Conservation (phyloP, 768 basidiomycete genomes). For the Fistulinella prunicolor region DNA sequence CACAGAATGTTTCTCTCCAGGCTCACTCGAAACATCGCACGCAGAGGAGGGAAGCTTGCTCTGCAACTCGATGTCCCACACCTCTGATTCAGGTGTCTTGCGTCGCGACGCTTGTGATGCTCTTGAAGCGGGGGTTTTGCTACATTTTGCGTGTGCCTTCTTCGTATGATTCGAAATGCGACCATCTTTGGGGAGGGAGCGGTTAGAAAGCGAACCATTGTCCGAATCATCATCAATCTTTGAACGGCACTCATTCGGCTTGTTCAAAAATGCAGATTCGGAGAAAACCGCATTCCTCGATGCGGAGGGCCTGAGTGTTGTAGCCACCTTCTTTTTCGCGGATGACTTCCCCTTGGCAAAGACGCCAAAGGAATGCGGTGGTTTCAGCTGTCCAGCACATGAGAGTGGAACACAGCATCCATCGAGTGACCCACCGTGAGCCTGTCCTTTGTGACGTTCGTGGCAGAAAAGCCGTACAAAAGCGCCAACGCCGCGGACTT, state of each 20-base stretch:
- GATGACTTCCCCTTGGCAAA: constrained; percentile 38
- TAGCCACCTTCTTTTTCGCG: constrained; percentile 19
- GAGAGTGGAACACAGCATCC: neutral
- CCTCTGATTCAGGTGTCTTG: constrained; percentile 34
- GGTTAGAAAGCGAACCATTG: constrained; percentile 13
- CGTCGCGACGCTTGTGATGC: neutral
- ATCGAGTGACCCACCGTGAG: constrained; percentile 30
- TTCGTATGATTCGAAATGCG: constrained; percentile 3
- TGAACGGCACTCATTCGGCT: constrained; percentile 12
- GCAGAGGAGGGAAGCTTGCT: constrained; percentile 24
- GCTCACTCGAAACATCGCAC: constrained; percentile 14
- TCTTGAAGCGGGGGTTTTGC: too few species aligned
- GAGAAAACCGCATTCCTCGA: constrained; percentile 38
- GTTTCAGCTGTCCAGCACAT: constrained; percentile 26
- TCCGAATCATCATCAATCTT: constrained; percentile 6
- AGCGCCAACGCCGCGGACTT: constrained; percentile 32
- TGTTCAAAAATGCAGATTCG: constrained; percentile 45
- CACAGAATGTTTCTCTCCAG: constrained; percentile 9
- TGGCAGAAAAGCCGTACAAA: constrained; percentile 37
- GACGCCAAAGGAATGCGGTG: constrained; percentile 31
- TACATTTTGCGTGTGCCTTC: neutral
- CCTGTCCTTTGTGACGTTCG: constrained; percentile 36
- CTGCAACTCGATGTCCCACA: constrained; percentile 57
- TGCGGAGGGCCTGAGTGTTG: constrained; percentile 11
- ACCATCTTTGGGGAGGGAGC: constrained; percentile 9